Conservation (phyloP, 2,329 filamentous ascomycete genomes). For the Sclerotinia glacialis region DNA sequence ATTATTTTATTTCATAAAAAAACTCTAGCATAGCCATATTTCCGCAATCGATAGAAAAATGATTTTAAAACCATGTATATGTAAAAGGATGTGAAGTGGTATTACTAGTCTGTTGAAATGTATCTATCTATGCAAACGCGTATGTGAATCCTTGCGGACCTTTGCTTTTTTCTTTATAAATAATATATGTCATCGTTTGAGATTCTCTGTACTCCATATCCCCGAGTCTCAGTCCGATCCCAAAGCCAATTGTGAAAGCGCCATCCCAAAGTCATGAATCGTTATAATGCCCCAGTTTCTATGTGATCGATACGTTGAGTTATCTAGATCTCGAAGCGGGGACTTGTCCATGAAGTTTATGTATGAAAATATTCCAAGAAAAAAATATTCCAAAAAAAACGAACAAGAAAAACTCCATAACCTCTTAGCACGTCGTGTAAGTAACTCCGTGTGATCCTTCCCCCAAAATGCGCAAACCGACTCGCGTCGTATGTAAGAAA, state of each 20-base stretch:
- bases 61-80: neutral
- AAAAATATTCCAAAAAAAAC: neutral
- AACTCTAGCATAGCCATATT: neutral
- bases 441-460: neutral
- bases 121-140: slow-evolving; percentile 8
- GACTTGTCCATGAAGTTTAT: neutral
- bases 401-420: slow-evolving; percentile 1
- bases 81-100: neutral
- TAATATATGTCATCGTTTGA: slow-evolving; percentile 22
- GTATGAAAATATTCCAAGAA: neutral
- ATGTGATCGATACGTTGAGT: slow-evolving; percentile 7
- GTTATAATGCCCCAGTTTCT: slow-evolving; percentile 9
- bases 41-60: neutral
- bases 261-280: slow-evolving; percentile 12
- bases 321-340: neutral
- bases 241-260: slow-evolving; percentile 10
- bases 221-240: neutral
- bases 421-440: neutral
- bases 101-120: slow-evolving; percentile 11
- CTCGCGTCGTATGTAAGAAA: slow-evolving; percentile 16
- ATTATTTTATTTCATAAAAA: neutral
- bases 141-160: slow-evolving; percentile 17
- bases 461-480: slow-evolving; percentile 14
- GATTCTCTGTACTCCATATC: slow-evolving; percentile 12
- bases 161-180: slow-evolving; percentile 17